Percentiles rank a stretch among this genome's conserved stretches.
These are phyloP conservation scores for Cyclotella cryptica DNA, from an alignment of 108 stramenopile genomes.

Conservation along the genomic window DNA sequence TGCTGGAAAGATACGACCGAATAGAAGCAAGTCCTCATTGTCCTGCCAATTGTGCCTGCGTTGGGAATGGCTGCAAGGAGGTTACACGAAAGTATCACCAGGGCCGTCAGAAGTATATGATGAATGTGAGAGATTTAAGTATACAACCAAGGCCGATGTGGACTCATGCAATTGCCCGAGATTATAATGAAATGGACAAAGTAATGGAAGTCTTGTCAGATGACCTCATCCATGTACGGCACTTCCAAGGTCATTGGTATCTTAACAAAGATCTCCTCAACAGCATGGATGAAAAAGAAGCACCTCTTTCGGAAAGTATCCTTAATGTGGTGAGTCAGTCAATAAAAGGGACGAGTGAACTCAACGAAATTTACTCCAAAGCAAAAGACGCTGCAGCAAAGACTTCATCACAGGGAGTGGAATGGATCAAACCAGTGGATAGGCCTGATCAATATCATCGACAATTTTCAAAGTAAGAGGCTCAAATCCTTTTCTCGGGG, in stretches of 20 bases:
- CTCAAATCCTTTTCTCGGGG: too few species aligned
- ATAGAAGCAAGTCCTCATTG: slow-evolving; percentile 41
- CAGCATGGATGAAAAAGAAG: slow-evolving; percentile 41
- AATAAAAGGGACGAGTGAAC: slow-evolving; percentile 5
- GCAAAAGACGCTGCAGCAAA: slow-evolving; percentile 22
- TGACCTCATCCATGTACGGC: slow-evolving; percentile 49
- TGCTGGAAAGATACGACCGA: slow-evolving; percentile 43
- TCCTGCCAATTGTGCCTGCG: slow-evolving; percentile 41
- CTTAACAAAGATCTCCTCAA: slow-evolving; percentile 39
- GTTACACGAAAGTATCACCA: slow-evolving; percentile 40
- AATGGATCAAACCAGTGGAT: slow-evolving; percentile 47
- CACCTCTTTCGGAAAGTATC: slow-evolving; percentile 26
- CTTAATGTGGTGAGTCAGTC: slow-evolving; percentile 28
- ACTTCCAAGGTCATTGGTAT: slow-evolving; percentile 57
- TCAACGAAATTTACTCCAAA: slow-evolving; percentile 8
- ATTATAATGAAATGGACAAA: slow-evolving; percentile 50
- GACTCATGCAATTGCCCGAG: slow-evolving; percentile 48
- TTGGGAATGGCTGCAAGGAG: slow-evolving; percentile 25
- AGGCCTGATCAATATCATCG: slow-evolving; percentile 39
- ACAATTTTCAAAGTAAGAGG: background rate
- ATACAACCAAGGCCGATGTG: slow-evolving; percentile 51
- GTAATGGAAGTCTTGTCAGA: slow-evolving; percentile 51
- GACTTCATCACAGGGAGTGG: slow-evolving; percentile 21
- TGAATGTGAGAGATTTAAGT: slow-evolving; percentile 33
- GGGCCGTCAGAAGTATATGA: slow-evolving; percentile 54